phyloP scores from a whole-genome alignment of 1,284 basidiomycete genomes.

The Ustilago trichophora region DNA sequence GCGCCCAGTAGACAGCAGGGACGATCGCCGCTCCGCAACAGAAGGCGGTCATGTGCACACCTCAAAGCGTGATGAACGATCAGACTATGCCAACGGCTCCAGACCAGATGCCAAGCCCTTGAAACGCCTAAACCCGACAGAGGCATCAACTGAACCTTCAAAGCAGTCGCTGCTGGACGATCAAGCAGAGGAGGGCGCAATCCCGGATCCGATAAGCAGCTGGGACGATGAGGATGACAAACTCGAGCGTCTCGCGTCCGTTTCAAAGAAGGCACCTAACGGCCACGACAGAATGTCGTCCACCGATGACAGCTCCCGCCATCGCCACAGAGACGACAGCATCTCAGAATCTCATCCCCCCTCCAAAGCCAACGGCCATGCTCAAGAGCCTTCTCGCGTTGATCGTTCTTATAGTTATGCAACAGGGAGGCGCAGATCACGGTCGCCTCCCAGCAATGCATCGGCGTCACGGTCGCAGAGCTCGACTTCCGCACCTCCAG shows the following conservation, averaged over 20 bases:
- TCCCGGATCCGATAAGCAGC: neutral
- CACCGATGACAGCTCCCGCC: neutral
- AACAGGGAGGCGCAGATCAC: conserved; percentile 6
- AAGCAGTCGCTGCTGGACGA: neutral
- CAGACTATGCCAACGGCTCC: neutral
- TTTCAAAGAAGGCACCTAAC: neutral
- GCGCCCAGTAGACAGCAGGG: neutral
- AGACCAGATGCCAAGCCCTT: conserved; percentile 3
- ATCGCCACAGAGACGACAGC: neutral
- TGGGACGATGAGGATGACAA: conserved; percentile 4
- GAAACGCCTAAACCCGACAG: conserved; percentile 1
- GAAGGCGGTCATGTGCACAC: neutral
- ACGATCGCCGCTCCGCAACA: neutral
- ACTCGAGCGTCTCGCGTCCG: conserved; percentile 4
- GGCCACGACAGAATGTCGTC: neutral
- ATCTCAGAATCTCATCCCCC: neutral
- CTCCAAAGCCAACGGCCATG: neutral
- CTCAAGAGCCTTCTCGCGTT: neutral
- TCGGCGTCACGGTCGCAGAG: neutral
- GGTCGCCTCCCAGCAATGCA: neutral
- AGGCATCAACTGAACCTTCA: neutral
- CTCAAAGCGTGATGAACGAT: neutral
- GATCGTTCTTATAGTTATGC: neutral
- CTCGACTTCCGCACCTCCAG: neutral
- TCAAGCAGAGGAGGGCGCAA: neutral